A percentile compares a stretch with the other conserved stretches of the same genome.
Evolutionary conservation across 768 basidiomycete genomes (phyloP).

Genomic region (Paxillus rubicundulus): DNA sequence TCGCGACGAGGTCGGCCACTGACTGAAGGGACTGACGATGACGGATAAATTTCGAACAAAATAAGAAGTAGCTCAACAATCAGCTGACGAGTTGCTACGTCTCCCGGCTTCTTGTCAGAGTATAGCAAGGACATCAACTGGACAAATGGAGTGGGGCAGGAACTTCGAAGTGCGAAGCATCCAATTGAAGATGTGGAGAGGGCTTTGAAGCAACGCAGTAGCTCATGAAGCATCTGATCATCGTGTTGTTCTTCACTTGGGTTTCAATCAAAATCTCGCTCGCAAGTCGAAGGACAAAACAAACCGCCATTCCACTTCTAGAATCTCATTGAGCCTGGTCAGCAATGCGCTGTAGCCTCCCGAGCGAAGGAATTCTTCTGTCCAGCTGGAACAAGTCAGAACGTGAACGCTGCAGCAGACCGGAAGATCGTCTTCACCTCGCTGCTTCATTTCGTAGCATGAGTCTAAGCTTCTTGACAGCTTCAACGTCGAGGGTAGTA

Average conservation of each 20-base stretch:
- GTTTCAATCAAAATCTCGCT: slow-evolving; percentile 7
- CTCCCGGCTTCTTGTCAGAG: slow-evolving; percentile 98
- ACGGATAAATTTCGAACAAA: slow-evolving; percentile 86
- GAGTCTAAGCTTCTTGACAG: slow-evolving; percentile 83
- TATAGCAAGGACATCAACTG: slow-evolving; percentile 84
- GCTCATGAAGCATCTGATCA: slow-evolving; percentile 88
- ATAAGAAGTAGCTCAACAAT: slow-evolving; percentile 86
- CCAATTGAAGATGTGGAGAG: slow-evolving; percentile 88
- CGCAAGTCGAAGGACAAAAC: slow-evolving; percentile 22
- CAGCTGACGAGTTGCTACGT: slow-evolving; percentile 84
- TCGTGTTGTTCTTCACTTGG: slow-evolving; percentile 97
- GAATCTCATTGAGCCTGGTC: slow-evolving; percentile 82
- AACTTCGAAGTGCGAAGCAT: slow-evolving; percentile 85
- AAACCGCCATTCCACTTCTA: slow-evolving; percentile 96
- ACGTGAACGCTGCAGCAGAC: not conserved
- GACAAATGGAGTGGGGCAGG: slow-evolving; percentile 82
- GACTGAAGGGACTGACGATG: slow-evolving; percentile 58
- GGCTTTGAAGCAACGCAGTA: slow-evolving; percentile 92
- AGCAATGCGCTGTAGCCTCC: slow-evolving; percentile 87
- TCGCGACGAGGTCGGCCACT: slow-evolving; percentile 42
- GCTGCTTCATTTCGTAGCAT: slow-evolving; percentile 91
- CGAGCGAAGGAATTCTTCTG: slow-evolving; percentile 75
- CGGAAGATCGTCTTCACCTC: slow-evolving; percentile 43
- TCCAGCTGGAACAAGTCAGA: slow-evolving; percentile 60
- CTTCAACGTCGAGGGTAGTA: slow-evolving; percentile 76